These are phyloP conservation scores for Sanghuangporus sanghuang DNA, from an alignment of 1,284 basidiomycete species.

Conservation along the genomic window DNA sequence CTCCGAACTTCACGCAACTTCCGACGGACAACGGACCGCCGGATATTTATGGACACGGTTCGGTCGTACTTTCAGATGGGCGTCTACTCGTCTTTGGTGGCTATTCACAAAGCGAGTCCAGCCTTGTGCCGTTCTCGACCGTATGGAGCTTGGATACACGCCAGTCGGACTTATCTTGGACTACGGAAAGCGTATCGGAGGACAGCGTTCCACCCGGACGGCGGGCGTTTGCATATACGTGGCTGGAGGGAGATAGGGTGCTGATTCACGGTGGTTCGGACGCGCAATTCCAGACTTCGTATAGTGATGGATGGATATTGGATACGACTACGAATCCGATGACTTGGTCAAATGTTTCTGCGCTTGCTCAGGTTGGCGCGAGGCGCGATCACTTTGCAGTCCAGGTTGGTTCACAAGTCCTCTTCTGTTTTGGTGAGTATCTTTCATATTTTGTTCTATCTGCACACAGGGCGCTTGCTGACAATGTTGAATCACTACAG, in stretches of 20 bases:
- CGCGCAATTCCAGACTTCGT: constrained; percentile 45
- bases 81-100: constrained; percentile 76
- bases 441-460: background rate
- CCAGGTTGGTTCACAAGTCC: constrained; percentile 51
- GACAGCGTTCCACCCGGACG: constrained; percentile 51
- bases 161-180: constrained; percentile 45
- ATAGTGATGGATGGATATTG: constrained; percentile 72
- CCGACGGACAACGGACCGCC: constrained; percentile 54
- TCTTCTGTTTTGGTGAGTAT: constrained; percentile 75
- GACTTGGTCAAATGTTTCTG: constrained; percentile 49
- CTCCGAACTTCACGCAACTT: constrained; percentile 48
- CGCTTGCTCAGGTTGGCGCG: constrained; percentile 50
- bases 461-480: constrained; percentile 11
- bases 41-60: constrained; percentile 66
- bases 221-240: constrained; percentile 58
- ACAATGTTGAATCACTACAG: constrained; percentile 30
- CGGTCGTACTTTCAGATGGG: constrained; percentile 62
- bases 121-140: constrained; percentile 50
- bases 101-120: constrained; percentile 43
- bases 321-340: constrained; percentile 52
- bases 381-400: constrained; percentile 73
- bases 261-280: constrained; percentile 79
- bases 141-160: constrained; percentile 66
- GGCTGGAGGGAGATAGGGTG: constrained; percentile 50
- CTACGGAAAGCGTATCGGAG: constrained; percentile 34